Evolutionary conservation across 768 basidiomycete genomes (phyloP).

Genomic region (Boletus sp.): DNA sequence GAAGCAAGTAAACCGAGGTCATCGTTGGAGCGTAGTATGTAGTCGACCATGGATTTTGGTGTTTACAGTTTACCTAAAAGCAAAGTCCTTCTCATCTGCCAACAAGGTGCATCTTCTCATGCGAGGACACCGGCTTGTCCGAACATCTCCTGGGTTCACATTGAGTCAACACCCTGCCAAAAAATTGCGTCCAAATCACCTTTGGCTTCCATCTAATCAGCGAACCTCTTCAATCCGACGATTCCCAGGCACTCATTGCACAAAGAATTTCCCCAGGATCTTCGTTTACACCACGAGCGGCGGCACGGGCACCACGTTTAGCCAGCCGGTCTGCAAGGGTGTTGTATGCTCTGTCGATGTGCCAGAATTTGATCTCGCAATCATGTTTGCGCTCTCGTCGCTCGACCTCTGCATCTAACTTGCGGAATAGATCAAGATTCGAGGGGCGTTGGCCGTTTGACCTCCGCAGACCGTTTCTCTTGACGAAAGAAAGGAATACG

Average conservation of each 20-base stretch:
- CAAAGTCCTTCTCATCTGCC: no score
- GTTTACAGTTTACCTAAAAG: no score
- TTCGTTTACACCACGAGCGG: neutral
- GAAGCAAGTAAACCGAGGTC: neutral
- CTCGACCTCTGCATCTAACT: neutral
- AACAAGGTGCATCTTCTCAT: neutral
- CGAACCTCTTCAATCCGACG: neutral
- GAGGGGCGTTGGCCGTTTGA: neutral
- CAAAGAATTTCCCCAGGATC: neutral
- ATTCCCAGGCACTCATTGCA: neutral
- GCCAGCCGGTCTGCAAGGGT: conserved; percentile 20
- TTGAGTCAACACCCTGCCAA: neutral
- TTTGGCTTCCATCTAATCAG: neutral
- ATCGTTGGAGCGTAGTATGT: neutral
- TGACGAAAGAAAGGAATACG: neutral
- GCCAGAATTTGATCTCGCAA: conserved; percentile 24
- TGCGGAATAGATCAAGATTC: conserved; percentile 8
- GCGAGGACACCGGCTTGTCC: neutral
- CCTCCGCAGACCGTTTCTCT: neutral
- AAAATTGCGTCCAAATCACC: neutral
- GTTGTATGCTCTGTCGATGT: conserved; percentile 24
- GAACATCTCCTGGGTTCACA: neutral
- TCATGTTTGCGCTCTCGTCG: neutral
- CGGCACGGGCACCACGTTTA: conserved; percentile 1
- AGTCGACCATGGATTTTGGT: no score